Evolutionary conservation across 768 basidiomycete genomes (phyloP).

Genomic region (Trametes elegans): DNA sequence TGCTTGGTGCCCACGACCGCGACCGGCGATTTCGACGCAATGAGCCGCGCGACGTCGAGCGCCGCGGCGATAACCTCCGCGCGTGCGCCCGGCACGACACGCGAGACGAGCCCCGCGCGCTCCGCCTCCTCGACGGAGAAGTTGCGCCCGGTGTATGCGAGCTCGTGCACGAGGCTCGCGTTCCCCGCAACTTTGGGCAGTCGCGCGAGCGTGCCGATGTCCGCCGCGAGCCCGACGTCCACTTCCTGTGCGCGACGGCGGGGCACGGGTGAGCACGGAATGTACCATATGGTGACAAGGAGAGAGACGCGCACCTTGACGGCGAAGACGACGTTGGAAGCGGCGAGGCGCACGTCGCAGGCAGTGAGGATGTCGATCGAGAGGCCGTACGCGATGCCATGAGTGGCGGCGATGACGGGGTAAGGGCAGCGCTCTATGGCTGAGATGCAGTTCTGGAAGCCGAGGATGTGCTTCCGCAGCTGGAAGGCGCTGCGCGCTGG

Average conservation of each 20-base stretch:
- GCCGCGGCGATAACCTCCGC: slow-evolving; percentile 68
- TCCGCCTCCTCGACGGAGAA: slow-evolving; percentile 70
- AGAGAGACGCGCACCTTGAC: slow-evolving; percentile 58
- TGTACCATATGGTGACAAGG: background rate
- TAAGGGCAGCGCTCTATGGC: slow-evolving; percentile 65
- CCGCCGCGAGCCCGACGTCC: slow-evolving; percentile 83
- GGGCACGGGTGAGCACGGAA: no score
- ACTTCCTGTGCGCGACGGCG: slow-evolving; percentile 56
- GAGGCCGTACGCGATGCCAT: slow-evolving; percentile 73
- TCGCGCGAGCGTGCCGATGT: slow-evolving; percentile 82
- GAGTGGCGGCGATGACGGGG: slow-evolving; percentile 82
- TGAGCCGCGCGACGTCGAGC: slow-evolving; percentile 58
- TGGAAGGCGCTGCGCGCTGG: slow-evolving; percentile 50
- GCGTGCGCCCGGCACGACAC: slow-evolving; percentile 61
- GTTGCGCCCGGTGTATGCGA: slow-evolving; percentile 70
- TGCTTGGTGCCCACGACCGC: slow-evolving; percentile 78
- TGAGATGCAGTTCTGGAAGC: slow-evolving; percentile 71
- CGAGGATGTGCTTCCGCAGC: slow-evolving; percentile 44
- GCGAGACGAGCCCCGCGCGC: slow-evolving; percentile 70
- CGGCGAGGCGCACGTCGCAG: slow-evolving; percentile 79
- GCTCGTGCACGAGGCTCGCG: slow-evolving; percentile 66
- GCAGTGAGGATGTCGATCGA: slow-evolving; percentile 74
- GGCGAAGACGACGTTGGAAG: slow-evolving; percentile 57
- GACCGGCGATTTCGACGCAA: slow-evolving; percentile 77
- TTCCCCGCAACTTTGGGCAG: slow-evolving; percentile 79